These are phyloP conservation scores for Blastomyces gilchristii DNA, from an alignment of 2,329 filamentous ascomycete species.

Conservation along the genomic window DNA sequence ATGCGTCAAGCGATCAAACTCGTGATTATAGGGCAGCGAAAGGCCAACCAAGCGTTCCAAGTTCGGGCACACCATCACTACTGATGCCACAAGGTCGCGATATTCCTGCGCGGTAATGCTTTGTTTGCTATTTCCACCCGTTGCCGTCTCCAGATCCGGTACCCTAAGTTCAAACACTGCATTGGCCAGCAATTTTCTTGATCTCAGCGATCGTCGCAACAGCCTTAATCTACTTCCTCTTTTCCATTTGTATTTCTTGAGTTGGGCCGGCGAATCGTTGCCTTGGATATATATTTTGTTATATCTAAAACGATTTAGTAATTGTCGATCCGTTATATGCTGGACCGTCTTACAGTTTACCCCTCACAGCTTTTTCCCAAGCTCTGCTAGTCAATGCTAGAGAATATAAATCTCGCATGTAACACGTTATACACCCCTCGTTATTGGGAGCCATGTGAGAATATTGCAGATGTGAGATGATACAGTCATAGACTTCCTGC, in stretches of 20 bases:
- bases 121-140: conserved; percentile 31
- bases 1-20: conserved; percentile 46
- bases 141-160: conserved; percentile 37
- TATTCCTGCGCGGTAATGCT: conserved; percentile 39
- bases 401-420: conserved; percentile 44
- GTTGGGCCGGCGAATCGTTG: conserved; percentile 36
- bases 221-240: conserved; percentile 44
- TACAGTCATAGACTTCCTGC: conserved; percentile 45
- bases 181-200: conserved; percentile 41
- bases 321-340: neutral
- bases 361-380: conserved; percentile 46
- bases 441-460: conserved; percentile 34
- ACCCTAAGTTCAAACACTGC: conserved; percentile 46
- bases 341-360: conserved; percentile 39
- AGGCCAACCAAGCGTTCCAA: conserved; percentile 47
- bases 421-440: conserved; percentile 43
- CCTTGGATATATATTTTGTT: conserved; percentile 40
- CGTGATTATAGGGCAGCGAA: conserved; percentile 42
- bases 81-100: conserved; percentile 43
- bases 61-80: conserved; percentile 50
- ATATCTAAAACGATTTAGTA: conserved; percentile 33
- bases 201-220: conserved; percentile 45
- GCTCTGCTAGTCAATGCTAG: conserved; percentile 45
- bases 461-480: conserved; percentile 41
- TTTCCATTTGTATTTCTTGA: conserved; percentile 41